Evolutionary conservation across 139 green algal species (phyloP).

Genomic region (Edaphochlamys debaryana): DNA sequence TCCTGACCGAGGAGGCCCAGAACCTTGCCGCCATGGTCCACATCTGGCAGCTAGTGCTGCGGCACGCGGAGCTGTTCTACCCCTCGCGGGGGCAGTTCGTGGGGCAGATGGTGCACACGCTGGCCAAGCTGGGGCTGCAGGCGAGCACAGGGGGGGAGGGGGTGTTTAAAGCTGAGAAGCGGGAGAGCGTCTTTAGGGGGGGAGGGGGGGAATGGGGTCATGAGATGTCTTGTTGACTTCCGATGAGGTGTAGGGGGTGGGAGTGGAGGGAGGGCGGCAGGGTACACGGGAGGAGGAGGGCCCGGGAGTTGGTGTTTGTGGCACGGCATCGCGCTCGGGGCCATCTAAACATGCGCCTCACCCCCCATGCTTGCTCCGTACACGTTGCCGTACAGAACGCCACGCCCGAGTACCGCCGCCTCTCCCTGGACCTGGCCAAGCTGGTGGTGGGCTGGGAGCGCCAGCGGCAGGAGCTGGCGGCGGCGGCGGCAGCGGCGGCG

Average conservation of each 20-base stretch:
- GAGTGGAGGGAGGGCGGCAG: too few species aligned
- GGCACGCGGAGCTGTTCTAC: constrained; percentile 91
- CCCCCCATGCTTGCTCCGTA: too few species aligned
- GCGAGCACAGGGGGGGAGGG: too few species aligned
- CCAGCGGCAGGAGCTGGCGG: constrained; percentile 27
- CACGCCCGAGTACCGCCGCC: constrained; percentile 81
- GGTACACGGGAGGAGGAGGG: too few species aligned
- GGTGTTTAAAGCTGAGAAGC: too few species aligned
- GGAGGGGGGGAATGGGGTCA: not conserved
- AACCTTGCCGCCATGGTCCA: constrained; percentile 82
- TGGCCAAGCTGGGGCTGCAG: constrained; percentile 77
- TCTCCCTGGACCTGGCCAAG: constrained; percentile 91
- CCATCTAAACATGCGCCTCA: too few species aligned
- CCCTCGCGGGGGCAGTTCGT: constrained; percentile 83
- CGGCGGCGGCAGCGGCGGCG: constrained; percentile 19
- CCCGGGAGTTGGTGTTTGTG: too few species aligned
- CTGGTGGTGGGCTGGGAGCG: constrained; percentile 93
- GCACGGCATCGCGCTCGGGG: too few species aligned
- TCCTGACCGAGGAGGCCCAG: constrained; percentile 85
- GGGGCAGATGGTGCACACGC: constrained; percentile 89
- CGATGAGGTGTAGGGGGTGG: too few species aligned
- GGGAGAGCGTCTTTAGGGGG: not conserved
- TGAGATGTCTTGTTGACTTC: too few species aligned
- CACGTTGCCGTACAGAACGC: too few species aligned
- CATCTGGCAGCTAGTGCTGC: constrained; percentile 92